These are phyloP conservation scores for Teunomyces pallodes DNA, from an alignment of 805 yeast species.

Conservation along the genomic window DNA sequence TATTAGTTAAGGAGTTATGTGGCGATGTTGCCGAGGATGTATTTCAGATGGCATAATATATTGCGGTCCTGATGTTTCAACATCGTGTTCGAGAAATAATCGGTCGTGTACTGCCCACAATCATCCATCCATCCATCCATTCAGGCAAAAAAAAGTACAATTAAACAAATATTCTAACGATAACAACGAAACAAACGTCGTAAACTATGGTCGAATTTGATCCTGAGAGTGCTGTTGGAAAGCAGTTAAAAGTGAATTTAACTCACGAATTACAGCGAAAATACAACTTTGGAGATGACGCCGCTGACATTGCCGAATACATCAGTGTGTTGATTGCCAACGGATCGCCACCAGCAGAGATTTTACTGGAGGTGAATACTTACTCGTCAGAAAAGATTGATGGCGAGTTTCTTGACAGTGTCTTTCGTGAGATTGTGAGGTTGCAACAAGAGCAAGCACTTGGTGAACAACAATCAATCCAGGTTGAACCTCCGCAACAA, in stretches of 20 bases:
- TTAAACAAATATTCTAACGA: not conserved
- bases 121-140: not conserved
- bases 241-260: constrained; percentile 32
- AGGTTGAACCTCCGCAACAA: constrained; percentile 6
- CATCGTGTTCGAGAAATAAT: no score
- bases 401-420: constrained; percentile 51
- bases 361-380: constrained; percentile 57
- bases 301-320: constrained; percentile 67
- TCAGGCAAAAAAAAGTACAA: not conserved
- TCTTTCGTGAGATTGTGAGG: constrained; percentile 55
- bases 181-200: not conserved
- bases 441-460: constrained; percentile 16
- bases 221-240: constrained; percentile 40
- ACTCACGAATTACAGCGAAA: constrained; percentile 34
- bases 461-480: constrained; percentile 11
- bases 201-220: constrained; percentile 24
- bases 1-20: constrained; percentile 53
- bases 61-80: not conserved
- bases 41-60: constrained; percentile 42
- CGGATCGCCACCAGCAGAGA: constrained; percentile 59
- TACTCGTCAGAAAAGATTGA: constrained; percentile 63
- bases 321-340: constrained; percentile 69
- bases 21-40: constrained; percentile 67
- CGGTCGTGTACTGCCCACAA: not conserved
- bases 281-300: constrained; percentile 38